These are phyloP conservation scores for Cordyceps pruinosa DNA, from an alignment of 2,329 filamentous ascomycete genomes.

Conservation along the genomic window DNA sequence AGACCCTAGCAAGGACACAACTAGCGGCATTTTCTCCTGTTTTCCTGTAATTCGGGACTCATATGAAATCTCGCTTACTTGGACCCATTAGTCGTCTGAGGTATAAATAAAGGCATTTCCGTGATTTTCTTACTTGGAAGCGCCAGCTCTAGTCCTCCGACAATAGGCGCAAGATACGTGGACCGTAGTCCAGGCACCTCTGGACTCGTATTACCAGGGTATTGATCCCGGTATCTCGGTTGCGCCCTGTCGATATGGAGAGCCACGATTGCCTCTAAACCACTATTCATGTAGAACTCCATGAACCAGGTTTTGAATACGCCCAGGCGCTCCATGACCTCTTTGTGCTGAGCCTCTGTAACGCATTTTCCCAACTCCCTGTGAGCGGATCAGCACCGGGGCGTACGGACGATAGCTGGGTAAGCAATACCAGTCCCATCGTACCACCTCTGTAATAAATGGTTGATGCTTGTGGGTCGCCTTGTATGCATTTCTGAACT, in stretches of 20 bases:
- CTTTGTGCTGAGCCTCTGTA: neutral
- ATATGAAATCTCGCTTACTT: neutral
- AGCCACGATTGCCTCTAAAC: neutral
- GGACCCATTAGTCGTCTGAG: neutral
- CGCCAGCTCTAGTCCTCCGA: neutral
- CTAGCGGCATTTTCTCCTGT: neutral
- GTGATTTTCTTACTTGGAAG: neutral
- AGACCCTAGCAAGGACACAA: neutral
- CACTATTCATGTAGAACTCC: neutral
- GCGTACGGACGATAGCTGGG: too few species aligned
- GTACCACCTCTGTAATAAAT: too few species aligned
- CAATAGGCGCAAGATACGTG: neutral
- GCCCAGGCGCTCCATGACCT: neutral
- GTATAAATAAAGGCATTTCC: neutral
- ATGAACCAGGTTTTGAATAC: neutral
- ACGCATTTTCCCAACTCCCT: too few species aligned
- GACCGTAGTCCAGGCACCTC: neutral
- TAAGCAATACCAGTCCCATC: too few species aligned
- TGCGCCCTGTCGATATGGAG: neutral
- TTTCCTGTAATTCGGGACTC: neutral
- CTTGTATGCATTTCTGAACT: too few species aligned
- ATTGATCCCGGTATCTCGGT: neutral
- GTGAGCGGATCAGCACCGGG: too few species aligned
- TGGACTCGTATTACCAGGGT: neutral
- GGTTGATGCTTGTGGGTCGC: too few species aligned